Conservation (phyloP, 169 alveolate species). For the Eimeria sp. region DNA sequence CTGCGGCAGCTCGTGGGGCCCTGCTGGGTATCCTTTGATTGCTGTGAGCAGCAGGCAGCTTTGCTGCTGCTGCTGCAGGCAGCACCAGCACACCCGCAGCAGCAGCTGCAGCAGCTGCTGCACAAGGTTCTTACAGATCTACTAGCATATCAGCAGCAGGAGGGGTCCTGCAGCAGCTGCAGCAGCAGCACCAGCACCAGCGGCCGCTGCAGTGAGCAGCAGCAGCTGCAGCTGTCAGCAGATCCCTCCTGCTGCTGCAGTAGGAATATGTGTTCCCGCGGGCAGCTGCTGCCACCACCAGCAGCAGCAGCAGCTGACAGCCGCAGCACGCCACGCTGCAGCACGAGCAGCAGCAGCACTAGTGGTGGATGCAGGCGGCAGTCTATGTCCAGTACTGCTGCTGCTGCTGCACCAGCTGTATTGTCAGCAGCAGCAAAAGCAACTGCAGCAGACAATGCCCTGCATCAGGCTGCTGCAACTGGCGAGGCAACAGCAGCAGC, state of each 20-base stretch:
- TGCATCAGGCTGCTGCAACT: background rate
- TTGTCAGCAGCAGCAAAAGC: background rate
- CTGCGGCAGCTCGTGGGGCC: slow-evolving; percentile 73
- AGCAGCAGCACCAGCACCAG: slow-evolving; percentile 9
- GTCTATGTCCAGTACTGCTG: background rate
- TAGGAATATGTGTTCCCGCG: background rate
- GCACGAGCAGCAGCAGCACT: slow-evolving; percentile 30
- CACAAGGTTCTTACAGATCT: slow-evolving; percentile 38
- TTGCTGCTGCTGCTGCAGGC: slow-evolving; percentile 71
- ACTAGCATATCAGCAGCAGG: slow-evolving; percentile 41
- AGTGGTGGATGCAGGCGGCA: background rate
- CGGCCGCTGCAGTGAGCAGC: background rate
- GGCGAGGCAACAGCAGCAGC: background rate
- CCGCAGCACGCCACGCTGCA: background rate
- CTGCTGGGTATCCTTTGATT: slow-evolving; percentile 35
- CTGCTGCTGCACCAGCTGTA: slow-evolving; percentile 8
- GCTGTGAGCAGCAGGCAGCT: slow-evolving; percentile 29
- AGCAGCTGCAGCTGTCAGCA: background rate
- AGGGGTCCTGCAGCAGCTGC: background rate
- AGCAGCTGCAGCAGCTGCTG: slow-evolving; percentile 77
- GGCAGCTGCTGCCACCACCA: background rate
- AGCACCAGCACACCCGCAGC: slow-evolving; percentile 50
- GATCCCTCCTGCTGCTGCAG: slow-evolving; percentile 12
- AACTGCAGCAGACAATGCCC: background rate
- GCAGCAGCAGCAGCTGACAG: slow-evolving; percentile 31